These are phyloP conservation scores for Colletotrichum salicis DNA, from an alignment of 2,329 filamentous ascomycete genomes.

Conservation along the genomic window DNA sequence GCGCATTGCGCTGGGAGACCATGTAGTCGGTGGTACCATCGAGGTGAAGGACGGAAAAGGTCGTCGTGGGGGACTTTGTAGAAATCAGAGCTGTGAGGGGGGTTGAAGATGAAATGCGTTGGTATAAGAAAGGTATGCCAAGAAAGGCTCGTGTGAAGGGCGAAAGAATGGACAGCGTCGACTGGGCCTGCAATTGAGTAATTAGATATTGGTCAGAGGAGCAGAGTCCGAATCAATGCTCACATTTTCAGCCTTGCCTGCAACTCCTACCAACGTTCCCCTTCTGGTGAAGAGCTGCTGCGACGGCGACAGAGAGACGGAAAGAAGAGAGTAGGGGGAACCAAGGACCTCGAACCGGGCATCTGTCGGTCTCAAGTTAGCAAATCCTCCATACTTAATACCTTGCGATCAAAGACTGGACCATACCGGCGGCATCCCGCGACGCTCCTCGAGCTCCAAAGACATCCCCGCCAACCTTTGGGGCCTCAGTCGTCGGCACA, in stretches of 20 bases:
- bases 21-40: constrained; percentile 98
- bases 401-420: no score
- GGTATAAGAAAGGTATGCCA: constrained; percentile 94
- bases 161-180: constrained; percentile 86
- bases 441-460: constrained; percentile 60
- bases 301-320: constrained; percentile 90
- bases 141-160: constrained; percentile 83
- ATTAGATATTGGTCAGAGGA: constrained; percentile 22
- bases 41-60: constrained; percentile 87
- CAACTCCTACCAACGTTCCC: constrained; percentile 89
- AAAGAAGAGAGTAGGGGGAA: constrained; percentile 91
- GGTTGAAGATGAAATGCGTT: constrained; percentile 86
- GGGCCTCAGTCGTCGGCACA: constrained; percentile 66
- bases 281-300: constrained; percentile 92
- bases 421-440: constrained; percentile 62
- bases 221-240: constrained; percentile 38
- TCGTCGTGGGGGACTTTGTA: constrained; percentile 86
- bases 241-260: constrained; percentile 91
- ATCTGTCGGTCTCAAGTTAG: constrained; percentile 64
- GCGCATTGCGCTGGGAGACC: constrained; percentile 83
- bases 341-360: constrained; percentile 95
- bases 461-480: constrained; percentile 62
- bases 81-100: constrained; percentile 90
- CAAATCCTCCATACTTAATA: background rate
- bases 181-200: constrained; percentile 72